Percentiles rank a stretch among this genome's conserved stretches.
Conservation (phyloP, 2,329 filamentous ascomycete species). For the Cytospora piceicola region DNA sequence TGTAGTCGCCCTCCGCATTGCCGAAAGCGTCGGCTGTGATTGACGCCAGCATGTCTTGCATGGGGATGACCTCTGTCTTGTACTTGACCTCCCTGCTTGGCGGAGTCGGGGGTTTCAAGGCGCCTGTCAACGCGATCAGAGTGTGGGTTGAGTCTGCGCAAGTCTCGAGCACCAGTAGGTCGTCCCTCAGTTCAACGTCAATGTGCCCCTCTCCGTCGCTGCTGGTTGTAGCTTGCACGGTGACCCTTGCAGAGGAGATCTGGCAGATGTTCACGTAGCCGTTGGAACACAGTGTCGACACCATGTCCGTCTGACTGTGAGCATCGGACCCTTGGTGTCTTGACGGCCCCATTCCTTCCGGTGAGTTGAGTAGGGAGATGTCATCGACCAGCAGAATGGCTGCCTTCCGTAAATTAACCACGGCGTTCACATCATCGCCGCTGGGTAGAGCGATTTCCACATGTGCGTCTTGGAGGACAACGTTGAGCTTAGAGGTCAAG, state of each 20-base stretch:
- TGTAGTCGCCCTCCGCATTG: conserved; percentile 62
- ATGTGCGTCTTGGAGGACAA: conserved; percentile 79
- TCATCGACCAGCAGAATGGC: conserved; percentile 85
- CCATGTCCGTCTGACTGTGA: conserved; percentile 50
- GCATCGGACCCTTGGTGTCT: conserved; percentile 43
- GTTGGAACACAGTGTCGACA: conserved; percentile 60
- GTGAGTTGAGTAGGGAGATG: conserved; percentile 48
- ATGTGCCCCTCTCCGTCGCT: conserved; percentile 67
- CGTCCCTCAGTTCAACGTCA: conserved; percentile 81
- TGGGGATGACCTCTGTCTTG: conserved; percentile 80
- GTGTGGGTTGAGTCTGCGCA: conserved; percentile 98
- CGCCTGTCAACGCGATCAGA: conserved; percentile 76
- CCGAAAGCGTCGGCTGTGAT: conserved; percentile 86
- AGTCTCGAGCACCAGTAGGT: conserved; percentile 87
- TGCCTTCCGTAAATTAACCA: conserved; percentile 75
- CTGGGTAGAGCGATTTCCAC: conserved; percentile 70
- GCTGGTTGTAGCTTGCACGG: conserved; percentile 62
- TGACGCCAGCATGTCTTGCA: conserved; percentile 87
- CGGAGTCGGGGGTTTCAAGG: conserved; percentile 79
- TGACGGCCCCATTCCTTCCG: conserved; percentile 45
- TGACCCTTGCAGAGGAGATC: conserved; percentile 78
- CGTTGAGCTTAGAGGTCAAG: conserved; percentile 72
- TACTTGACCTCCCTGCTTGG: conserved; percentile 85
- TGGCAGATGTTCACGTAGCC: conserved; percentile 89
- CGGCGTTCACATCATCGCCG: conserved; percentile 65